Evolutionary conservation across 2,329 filamentous ascomycete species (phyloP).

Genomic region (Pseudogymnoascus sp.): DNA sequence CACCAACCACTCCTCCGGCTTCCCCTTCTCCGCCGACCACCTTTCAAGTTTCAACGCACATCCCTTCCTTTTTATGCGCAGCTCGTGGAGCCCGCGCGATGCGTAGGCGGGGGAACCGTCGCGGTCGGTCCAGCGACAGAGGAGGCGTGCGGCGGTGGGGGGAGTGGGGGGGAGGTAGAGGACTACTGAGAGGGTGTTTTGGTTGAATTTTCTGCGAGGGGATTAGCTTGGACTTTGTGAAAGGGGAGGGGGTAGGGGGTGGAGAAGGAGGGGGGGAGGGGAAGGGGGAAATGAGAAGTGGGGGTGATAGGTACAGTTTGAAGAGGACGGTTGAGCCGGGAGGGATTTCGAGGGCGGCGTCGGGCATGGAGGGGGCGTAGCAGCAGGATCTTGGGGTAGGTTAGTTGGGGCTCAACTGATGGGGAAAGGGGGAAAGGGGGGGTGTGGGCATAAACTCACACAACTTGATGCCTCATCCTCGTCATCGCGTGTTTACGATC

Average conservation of each 20-base stretch:
- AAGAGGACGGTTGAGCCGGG: conserved; percentile 45
- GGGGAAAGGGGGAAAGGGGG: neutral
- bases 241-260: neutral
- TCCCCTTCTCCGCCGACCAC: conserved; percentile 39
- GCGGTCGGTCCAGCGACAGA: conserved; percentile 27
- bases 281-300: no score
- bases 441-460: conserved; percentile 24
- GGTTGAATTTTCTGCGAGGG: conserved; percentile 49
- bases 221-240: no score
- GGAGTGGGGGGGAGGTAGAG: conserved; percentile 41
- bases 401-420: neutral
- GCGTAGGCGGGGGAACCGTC: conserved; percentile 35
- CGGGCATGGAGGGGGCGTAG: conserved; percentile 38
- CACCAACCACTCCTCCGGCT: conserved; percentile 45
- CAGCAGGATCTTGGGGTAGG: conserved; percentile 35
- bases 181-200: conserved; percentile 46
- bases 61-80: conserved; percentile 43
- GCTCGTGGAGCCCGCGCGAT: conserved; percentile 44
- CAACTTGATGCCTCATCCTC: conserved; percentile 36
- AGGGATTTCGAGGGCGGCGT: conserved; percentile 38
- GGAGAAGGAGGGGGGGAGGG: neutral
- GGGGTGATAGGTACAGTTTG: no score
- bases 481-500: conserved; percentile 46
- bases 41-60: conserved; percentile 43
- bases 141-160: conserved; percentile 22